Evolutionary conservation across 495 filamentous ascomycete genomes (phyloP).

Genomic region (Neurospora terricola): DNA sequence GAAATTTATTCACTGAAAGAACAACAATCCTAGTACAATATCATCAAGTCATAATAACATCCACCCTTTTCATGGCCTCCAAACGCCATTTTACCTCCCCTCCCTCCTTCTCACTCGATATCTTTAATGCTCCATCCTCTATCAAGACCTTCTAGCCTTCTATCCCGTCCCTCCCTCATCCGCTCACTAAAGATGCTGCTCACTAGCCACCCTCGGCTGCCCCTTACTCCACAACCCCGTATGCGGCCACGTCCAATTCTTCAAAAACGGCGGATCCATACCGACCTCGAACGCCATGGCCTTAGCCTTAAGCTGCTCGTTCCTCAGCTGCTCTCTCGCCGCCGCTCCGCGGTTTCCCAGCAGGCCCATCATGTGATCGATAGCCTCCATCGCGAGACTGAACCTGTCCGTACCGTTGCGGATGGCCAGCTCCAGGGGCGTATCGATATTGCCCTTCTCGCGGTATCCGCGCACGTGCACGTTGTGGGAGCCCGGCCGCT

Average conservation of each 20-base stretch:
- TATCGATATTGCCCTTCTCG: slow-evolving; percentile 74
- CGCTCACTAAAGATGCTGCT: not conserved
- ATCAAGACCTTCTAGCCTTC: not conserved
- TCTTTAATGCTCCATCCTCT: not conserved
- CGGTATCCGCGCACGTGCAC: slow-evolving; percentile 63
- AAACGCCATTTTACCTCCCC: not conserved
- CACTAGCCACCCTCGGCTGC: slow-evolving; percentile 13
- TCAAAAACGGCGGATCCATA: slow-evolving; percentile 54
- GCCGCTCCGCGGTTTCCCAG: slow-evolving; percentile 48
- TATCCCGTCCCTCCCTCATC: not conserved
- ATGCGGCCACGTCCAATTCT: slow-evolving; percentile 54
- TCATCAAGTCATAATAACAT: not conserved
- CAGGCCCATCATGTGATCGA: slow-evolving; percentile 45
- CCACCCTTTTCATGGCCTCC: not conserved
- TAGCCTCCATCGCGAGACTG: slow-evolving; percentile 61
- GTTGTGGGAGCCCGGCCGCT: slow-evolving; percentile 50
- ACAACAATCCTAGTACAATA: not conserved
- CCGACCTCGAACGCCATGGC: slow-evolving; percentile 54
- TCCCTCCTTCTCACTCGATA: not conserved
- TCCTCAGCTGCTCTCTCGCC: slow-evolving; percentile 50
- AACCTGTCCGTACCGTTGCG: slow-evolving; percentile 63
- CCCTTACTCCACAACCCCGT: slow-evolving; percentile 17
- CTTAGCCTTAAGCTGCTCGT: slow-evolving; percentile 46
- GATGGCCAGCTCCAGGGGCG: slow-evolving; percentile 60
- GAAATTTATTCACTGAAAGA: too few species aligned